Evolutionary conservation across 495 filamentous ascomycete genomes (phyloP).

Genomic region (Aspergillus conjunctus): DNA sequence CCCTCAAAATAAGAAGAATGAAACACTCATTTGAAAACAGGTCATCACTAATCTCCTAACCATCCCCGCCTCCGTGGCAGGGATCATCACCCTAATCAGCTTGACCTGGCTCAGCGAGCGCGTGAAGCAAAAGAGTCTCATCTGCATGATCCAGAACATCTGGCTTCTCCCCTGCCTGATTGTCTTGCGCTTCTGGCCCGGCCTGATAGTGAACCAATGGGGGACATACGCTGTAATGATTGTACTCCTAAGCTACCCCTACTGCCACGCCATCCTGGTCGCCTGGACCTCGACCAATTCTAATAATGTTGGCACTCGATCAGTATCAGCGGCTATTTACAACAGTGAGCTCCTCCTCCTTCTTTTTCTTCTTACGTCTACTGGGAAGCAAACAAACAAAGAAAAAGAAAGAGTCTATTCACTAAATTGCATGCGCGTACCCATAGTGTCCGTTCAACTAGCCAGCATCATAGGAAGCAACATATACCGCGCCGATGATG

Average conservation of each 20-base stretch:
- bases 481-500: conserved; percentile 1
- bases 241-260: background rate
- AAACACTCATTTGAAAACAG: background rate
- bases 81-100: background rate
- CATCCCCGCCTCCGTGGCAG: background rate
- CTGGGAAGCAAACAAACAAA: background rate
- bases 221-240: background rate
- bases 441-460: conserved; percentile 3
- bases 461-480: conserved; percentile 6
- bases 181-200: background rate
- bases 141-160: background rate
- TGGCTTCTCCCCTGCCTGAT: background rate
- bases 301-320: background rate
- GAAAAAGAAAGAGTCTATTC: background rate
- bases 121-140: background rate
- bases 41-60: conserved; percentile 5
- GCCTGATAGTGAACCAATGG: background rate
- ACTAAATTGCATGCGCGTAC: background rate
- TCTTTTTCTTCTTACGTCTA: background rate
- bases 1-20: background rate
- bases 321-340: conserved; percentile 4
- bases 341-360: background rate
- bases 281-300: conserved; percentile 1
- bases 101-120: background rate
- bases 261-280: background rate